These are phyloP conservation scores for Trichophyton verrucosum DNA, from an alignment of 2,329 filamentous ascomycete species.

Conservation along the genomic window DNA sequence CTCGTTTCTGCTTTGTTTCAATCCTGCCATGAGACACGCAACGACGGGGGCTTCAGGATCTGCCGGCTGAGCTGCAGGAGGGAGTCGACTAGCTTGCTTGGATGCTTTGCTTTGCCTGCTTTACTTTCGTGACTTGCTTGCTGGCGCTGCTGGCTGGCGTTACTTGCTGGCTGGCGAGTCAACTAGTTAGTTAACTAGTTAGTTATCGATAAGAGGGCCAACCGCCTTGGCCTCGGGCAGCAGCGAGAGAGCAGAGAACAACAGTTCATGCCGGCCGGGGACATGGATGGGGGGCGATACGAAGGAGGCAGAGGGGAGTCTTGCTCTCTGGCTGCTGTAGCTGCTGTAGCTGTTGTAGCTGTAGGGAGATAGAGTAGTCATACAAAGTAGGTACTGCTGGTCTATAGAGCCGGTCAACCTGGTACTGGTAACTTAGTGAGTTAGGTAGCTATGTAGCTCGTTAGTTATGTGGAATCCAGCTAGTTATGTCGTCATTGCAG, in stretches of 20 bases:
- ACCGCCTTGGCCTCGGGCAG: not conserved
- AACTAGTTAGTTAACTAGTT: not conserved
- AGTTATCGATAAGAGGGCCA: not conserved
- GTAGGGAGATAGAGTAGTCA: too few species aligned
- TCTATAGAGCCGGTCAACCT: too few species aligned
- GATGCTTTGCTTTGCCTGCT: too few species aligned
- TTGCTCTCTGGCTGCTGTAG: too few species aligned
- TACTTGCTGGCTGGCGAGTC: not conserved
- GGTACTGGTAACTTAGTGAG: too few species aligned
- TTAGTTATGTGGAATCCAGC: not conserved
- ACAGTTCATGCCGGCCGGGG: slow-evolving; percentile 2
- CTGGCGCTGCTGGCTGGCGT: not conserved
- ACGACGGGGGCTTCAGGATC: not conserved
- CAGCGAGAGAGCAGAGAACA: not conserved
- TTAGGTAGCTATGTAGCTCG: too few species aligned
- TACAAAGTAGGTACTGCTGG: too few species aligned
- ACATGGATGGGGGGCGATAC: not conserved
- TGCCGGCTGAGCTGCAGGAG: not conserved
- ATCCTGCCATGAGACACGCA: not conserved
- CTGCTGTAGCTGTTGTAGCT: too few species aligned
- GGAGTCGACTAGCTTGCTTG: too few species aligned
- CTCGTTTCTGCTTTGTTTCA: not conserved
- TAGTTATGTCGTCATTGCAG: not conserved
- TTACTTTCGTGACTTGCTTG: too few species aligned
- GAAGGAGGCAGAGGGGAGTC: not conserved